phyloP scores from a whole-genome alignment of 73 alveolate species.

The Paramecium biaurelia region DNA sequence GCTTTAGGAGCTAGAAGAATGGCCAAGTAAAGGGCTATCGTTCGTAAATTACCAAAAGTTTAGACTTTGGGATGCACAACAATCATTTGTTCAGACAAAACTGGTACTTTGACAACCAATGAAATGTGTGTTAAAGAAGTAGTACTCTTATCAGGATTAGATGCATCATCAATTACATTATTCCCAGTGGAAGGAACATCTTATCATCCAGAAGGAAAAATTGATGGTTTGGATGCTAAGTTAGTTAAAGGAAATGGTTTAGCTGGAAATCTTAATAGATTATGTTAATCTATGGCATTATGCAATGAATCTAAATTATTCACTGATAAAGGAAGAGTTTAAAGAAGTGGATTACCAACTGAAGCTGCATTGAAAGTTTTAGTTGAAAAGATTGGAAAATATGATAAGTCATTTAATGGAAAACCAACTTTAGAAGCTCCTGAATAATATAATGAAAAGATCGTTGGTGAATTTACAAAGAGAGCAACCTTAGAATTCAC shows the following conservation, averaged over 20 bases:
- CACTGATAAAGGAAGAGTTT: slow-evolving; percentile 55
- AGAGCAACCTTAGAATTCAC: slow-evolving; percentile 91
- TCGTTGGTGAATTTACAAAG: slow-evolving; percentile 54
- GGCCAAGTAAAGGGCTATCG: slow-evolving; percentile 64
- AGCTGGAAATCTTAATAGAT: not conserved
- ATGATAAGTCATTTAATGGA: slow-evolving; percentile 56
- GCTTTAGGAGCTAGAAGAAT: slow-evolving; percentile 93
- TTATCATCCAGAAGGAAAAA: slow-evolving; percentile 79
- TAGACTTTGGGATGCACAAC: slow-evolving; percentile 97
- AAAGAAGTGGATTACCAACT: slow-evolving; percentile 65
- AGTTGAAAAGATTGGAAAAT: slow-evolving; percentile 89
- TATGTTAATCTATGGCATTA: slow-evolving; percentile 52
- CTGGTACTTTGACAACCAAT: slow-evolving; percentile 96
- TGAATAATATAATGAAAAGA: slow-evolving; percentile 55
- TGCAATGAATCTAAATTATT: slow-evolving; percentile 62
- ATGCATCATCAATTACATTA: slow-evolving; percentile 45
- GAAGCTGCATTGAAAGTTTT: slow-evolving; percentile 89
- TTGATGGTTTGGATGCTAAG: slow-evolving; percentile 40
- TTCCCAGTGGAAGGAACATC: slow-evolving; percentile 75
- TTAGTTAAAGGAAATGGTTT: not conserved
- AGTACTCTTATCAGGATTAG: slow-evolving; percentile 58
- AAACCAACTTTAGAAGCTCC: slow-evolving; percentile 27
- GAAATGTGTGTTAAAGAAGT: slow-evolving; percentile 83
- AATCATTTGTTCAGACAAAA: slow-evolving; percentile 96
- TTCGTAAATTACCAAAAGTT: slow-evolving; percentile 62